phyloP scores from a whole-genome alignment of 495 filamentous ascomycete species.

The Aspergillus biplanus region DNA sequence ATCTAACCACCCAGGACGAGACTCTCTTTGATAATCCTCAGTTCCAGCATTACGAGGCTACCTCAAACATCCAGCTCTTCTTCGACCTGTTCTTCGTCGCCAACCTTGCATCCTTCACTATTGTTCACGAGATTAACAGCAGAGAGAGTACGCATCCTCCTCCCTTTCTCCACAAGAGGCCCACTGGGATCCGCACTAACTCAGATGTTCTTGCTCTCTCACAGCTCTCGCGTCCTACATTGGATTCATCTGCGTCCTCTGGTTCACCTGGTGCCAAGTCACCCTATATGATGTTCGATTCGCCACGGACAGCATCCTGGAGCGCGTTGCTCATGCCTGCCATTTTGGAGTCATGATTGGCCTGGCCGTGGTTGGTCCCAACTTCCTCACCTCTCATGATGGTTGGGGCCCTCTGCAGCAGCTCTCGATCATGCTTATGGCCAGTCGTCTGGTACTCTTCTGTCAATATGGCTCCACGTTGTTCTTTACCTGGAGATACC shows the following conservation, averaged over 20 bases:
- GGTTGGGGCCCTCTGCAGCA: constrained; percentile 12
- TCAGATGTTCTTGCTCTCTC: neutral
- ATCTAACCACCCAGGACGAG: neutral
- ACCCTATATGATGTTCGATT: constrained; percentile 11
- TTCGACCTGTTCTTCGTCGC: constrained; percentile 14
- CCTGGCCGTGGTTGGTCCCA: constrained; percentile 4
- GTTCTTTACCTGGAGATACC: constrained; percentile 12
- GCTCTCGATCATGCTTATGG: constrained; percentile 10
- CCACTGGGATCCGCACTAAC: too few relatives aligned
- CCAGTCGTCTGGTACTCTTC: constrained; percentile 2
- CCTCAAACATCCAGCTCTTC: constrained; percentile 15
- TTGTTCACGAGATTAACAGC: constrained; percentile 11
- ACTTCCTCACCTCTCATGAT: neutral
- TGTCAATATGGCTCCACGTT: constrained; percentile 6
- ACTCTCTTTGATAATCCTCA: constrained; percentile 8
- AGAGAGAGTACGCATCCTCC: constrained; percentile 3
- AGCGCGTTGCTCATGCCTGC: constrained; percentile 7
- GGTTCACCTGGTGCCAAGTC: constrained; percentile 15
- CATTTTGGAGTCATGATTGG: constrained; percentile 13
- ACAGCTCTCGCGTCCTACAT: constrained; percentile 11
- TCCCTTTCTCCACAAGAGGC: neutral
- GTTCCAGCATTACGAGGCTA: constrained; percentile 12
- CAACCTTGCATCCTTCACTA: constrained; percentile 10
- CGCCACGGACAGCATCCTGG: constrained; percentile 12
- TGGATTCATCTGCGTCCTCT: constrained; percentile 8